Percentiles rank a stretch among this genome's conserved stretches.
Conservation (phyloP, 2,329 filamentous ascomycete genomes). For the Magnaporthiopsis incrustans region DNA sequence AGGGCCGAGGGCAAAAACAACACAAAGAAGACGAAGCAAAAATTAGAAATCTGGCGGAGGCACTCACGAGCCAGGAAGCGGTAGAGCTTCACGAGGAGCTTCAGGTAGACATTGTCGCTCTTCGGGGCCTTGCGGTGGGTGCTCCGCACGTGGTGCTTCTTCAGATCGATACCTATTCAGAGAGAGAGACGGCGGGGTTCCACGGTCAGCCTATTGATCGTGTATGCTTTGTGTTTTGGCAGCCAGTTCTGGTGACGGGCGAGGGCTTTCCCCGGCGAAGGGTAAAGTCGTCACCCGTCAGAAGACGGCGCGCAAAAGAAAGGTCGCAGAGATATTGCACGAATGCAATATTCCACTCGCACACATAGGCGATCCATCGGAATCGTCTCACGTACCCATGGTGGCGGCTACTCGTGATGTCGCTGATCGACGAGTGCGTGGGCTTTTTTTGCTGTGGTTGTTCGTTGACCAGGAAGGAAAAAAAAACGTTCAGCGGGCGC, state of each 20-base stretch:
- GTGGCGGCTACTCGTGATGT: constrained; percentile 35
- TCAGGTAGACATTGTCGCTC: constrained; percentile 97
- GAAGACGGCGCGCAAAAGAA: constrained; percentile 6
- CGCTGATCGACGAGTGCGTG: constrained; percentile 21
- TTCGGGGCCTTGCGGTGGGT: constrained; percentile 91
- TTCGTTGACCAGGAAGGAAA: constrained; percentile 21
- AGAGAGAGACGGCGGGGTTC: constrained; percentile 29
- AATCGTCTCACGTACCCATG: constrained; percentile 51
- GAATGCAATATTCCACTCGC: constrained; percentile 35
- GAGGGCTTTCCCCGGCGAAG: not conserved
- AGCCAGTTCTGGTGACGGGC: not conserved
- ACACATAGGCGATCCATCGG: constrained; percentile 33
- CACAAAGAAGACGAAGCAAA: too few relatives aligned
- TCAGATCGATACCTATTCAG: constrained; percentile 62
- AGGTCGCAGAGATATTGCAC: constrained; percentile 7
- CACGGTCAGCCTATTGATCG: constrained; percentile 51
- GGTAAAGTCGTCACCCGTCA: not conserved
- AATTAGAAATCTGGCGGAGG: constrained; percentile 9
- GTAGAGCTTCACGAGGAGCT: constrained; percentile 97
- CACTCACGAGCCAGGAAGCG: constrained; percentile 89
- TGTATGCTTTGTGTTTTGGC: constrained; percentile 43
- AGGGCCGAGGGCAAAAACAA: not conserved
- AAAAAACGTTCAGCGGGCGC: constrained; percentile 12
- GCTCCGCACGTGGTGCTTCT: constrained; percentile 59
- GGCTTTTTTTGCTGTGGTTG: constrained; percentile 26